Base-by-base conservation (phyloP, 192 early-diverging fungal genomes). In the Lobosporangium transversale region DNA sequence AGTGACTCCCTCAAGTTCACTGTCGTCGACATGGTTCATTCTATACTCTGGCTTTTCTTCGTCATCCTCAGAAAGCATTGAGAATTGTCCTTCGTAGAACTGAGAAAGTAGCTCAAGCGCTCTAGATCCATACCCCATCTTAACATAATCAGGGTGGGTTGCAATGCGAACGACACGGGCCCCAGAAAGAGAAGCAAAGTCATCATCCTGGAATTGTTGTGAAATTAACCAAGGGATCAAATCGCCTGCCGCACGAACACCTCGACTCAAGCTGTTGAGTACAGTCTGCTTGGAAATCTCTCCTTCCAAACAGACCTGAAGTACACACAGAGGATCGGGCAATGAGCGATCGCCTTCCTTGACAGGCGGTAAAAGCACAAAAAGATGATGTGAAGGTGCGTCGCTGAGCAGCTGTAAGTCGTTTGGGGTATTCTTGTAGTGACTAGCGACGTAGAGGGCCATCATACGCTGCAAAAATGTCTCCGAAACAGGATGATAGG, bases 341-440 rank as follows among this genome's bases (percentile, higher is more conserved):
- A 99, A 81, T 11, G 89, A 82, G 7, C 81, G 81, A 42, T 86
- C 84, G 21, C 79, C 82, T 37, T 89, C 88, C 67, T 89, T 88
- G 47, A 95, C 83, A 4, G 96, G 97, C 50, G 97, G 96, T 36
- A 98, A 78, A 8, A 99, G 88, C 23, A 99, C 97, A 86, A 98
- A 98, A 49, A 99, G 83, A 66, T 96, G 95, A 82, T 99, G 98
- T 1, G 94, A 95, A 17, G 98, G 98, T 1, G 98, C 98, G 62
- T 99, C 98, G 80, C 93, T 95, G 84, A 99, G 87, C 56, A 99
- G 83, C 81, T 98, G 96, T 75, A 99, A 81, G 70, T 99, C 98
- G 79, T 99, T 97, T 31, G 98, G 98, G 37, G 92, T 93, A 83
- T 99, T 99, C 81, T 99, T 99, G 90, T 99, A 99, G 80, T 99